Percentiles rank a stretch among this genome's conserved stretches.
These are phyloP conservation scores for Sanguinoderma infundibulare DNA, from an alignment of 1,284 basidiomycete genomes.

Conservation along the genomic window DNA sequence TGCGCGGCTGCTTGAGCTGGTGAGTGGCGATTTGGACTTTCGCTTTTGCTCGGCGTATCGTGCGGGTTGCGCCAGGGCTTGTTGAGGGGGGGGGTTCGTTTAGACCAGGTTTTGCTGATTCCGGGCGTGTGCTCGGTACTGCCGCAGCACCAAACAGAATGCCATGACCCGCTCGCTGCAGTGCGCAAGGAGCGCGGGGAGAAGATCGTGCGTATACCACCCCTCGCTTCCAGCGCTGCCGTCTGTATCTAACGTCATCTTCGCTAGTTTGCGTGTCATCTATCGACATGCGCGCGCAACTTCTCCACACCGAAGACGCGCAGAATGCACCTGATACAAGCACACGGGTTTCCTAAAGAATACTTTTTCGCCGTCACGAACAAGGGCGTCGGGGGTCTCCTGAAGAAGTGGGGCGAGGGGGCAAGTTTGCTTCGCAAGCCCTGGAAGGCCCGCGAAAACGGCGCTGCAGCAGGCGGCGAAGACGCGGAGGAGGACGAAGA, in stretches of 20 bases:
- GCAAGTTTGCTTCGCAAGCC: conserved; percentile 73
- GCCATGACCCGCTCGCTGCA: conserved; percentile 81
- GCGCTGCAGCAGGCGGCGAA: conserved; percentile 32
- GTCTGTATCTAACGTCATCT: not conserved
- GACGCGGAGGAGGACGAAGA: conserved; percentile 33
- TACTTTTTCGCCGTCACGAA: conserved; percentile 91
- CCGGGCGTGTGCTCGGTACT: conserved; percentile 4
- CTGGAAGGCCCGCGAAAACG: conserved; percentile 58
- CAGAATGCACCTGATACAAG: conserved; percentile 81
- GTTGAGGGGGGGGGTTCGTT: not conserved
- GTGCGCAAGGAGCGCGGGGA: conserved; percentile 82
- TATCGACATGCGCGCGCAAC: conserved; percentile 63
- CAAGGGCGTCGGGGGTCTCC: conserved; percentile 80
- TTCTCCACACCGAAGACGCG: conserved; percentile 81
- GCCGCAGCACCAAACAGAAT: conserved; percentile 82
- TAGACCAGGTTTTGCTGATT: not conserved
- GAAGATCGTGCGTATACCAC: conserved; percentile 74
- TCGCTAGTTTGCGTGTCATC: conserved; percentile 81
- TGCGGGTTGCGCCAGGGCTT: no score
- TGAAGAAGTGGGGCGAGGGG: conserved; percentile 80
- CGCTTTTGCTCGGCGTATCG: not conserved
- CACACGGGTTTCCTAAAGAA: conserved; percentile 83
- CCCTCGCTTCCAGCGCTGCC: conserved; percentile 1
- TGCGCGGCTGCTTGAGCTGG: conserved; percentile 74
- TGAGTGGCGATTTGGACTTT: conserved; percentile 52